Percentiles rank a stretch among this genome's conserved stretches.
Evolutionary conservation across 2,329 filamentous ascomycete species (phyloP).

Genomic region (Aureobasidium sp.): DNA sequence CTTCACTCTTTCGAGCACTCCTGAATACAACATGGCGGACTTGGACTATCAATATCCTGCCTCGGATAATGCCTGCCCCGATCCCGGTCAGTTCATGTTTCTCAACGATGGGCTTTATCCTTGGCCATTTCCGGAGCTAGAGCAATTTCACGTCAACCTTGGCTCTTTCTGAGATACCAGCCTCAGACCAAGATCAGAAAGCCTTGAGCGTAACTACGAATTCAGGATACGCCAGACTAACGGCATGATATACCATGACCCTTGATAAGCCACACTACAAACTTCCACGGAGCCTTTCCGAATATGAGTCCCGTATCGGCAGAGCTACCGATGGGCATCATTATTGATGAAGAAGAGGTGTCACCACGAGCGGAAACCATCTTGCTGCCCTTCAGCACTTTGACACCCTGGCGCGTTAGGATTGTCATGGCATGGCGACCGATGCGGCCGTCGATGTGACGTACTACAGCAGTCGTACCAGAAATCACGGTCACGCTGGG

Average conservation of each 20-base stretch:
- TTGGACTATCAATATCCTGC: background rate
- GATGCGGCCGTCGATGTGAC: too few species aligned
- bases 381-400: background rate
- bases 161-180: background rate
- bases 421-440: background rate
- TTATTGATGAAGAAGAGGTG: background rate
- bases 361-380: background rate
- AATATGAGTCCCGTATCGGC: background rate
- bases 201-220: too few species aligned
- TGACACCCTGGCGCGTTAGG: background rate
- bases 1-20: background rate
- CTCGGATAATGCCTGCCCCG: too few species aligned
- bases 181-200: too few species aligned
- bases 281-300: background rate
- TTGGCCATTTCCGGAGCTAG: background rate
- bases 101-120: background rate
- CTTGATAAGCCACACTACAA: background rate
- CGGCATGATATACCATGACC: background rate
- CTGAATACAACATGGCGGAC: background rate
- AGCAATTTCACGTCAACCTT: background rate
- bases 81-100: too few species aligned
- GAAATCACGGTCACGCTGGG: background rate
- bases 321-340: background rate
- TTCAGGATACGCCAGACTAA: background rate
- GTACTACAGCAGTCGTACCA: too few species aligned